Evolutionary conservation across 495 filamentous ascomycete genomes (phyloP).

Genomic region (Lepraria neglecta): DNA sequence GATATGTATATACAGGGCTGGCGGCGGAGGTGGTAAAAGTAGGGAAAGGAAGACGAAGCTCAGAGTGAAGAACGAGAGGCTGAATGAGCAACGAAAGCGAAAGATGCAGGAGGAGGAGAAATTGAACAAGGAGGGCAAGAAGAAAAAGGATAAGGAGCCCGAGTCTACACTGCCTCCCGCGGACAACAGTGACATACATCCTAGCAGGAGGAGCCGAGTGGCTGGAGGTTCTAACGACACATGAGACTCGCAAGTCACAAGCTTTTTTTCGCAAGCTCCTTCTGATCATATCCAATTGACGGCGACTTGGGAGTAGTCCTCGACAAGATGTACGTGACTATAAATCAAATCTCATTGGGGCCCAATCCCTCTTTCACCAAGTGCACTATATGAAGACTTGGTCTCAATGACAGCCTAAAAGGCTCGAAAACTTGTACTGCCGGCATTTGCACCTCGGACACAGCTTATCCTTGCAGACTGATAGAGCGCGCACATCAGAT

Average conservation of each 20-base stretch:
- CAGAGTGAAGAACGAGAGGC: conserved; percentile 75
- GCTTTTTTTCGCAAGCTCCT: background rate
- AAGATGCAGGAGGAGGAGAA: conserved; percentile 43
- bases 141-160: conserved; percentile 35
- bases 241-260: background rate
- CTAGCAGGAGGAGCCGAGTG: conserved; percentile 51
- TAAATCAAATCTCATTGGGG: too few species aligned
- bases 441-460: too few species aligned
- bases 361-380: too few species aligned
- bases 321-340: too few species aligned
- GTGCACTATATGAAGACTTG: too few species aligned
- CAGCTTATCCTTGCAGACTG: too few species aligned
- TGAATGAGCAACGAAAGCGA: conserved; percentile 69
- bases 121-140: conserved; percentile 27
- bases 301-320: background rate
- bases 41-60: conserved; percentile 66
- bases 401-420: too few species aligned
- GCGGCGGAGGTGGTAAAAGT: conserved; percentile 77
- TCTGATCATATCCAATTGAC: background rate
- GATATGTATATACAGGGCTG: conserved; percentile 45
- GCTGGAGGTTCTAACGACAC: conserved; percentile 2
- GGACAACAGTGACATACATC: conserved; percentile 48
- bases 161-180: conserved; percentile 24
- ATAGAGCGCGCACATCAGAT: too few species aligned
- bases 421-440: too few species aligned